These are phyloP conservation scores for Fusarium dlaminii DNA, from an alignment of 2,329 filamentous ascomycete species.

Conservation along the genomic window DNA sequence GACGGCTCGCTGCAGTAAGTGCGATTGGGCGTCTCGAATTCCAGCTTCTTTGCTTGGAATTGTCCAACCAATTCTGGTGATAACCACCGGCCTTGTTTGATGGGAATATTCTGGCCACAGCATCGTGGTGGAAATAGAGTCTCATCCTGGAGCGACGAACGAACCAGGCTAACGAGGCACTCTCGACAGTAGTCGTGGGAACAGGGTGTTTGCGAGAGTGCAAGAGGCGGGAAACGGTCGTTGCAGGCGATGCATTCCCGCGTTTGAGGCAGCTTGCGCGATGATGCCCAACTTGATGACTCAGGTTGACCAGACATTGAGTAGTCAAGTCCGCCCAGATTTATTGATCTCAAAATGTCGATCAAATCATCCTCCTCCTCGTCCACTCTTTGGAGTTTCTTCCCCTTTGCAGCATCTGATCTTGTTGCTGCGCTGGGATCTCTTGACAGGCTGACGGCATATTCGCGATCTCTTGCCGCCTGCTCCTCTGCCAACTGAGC, in stretches of 20 bases:
- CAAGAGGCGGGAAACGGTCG: background rate
- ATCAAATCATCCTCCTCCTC: background rate
- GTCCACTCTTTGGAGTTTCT: background rate
- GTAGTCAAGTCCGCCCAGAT: background rate
- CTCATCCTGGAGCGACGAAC: constrained; percentile 56
- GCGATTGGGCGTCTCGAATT: constrained; percentile 57
- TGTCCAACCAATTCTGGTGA: constrained; percentile 43
- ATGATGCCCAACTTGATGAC: background rate
- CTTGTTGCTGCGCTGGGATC: background rate
- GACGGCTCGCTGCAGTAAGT: constrained; percentile 58
- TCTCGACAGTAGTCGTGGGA: constrained; percentile 60
- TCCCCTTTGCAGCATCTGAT: rapidly evolving
- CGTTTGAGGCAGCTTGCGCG: background rate
- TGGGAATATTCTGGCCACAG: constrained; percentile 55
- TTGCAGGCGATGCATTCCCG: constrained; percentile 4
- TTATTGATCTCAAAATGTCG: background rate
- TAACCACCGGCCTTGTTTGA: constrained; percentile 51
- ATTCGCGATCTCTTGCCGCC: background rate
- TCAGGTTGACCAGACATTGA: background rate
- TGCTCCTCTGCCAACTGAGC: background rate
- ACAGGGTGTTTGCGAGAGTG: constrained; percentile 42
- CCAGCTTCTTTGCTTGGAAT: constrained; percentile 58
- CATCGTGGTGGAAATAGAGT: constrained; percentile 65
- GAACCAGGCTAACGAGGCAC: constrained; percentile 59
- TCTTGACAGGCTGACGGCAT: background rate